Evolutionary conservation across 2,329 filamentous ascomycete species (phyloP), one percentile per base, ranked within the genome.

Genomic region (Colletotrichum aenigma): DNA sequence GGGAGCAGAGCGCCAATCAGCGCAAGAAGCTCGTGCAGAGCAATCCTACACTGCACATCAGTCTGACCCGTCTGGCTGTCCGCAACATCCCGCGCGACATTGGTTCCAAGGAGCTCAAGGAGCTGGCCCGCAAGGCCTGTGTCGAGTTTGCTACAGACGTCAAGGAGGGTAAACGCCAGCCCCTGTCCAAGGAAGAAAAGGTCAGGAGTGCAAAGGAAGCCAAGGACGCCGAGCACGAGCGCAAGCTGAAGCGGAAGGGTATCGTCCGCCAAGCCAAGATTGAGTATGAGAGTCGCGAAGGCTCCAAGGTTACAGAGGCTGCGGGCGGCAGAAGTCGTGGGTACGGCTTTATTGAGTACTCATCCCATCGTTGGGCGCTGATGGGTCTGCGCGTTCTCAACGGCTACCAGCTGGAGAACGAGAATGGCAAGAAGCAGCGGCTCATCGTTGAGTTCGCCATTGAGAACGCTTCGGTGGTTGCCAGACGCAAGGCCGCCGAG

Each of bases 301-400:
- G 97, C 61, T 92, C 92, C 81, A 98, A 98, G 87, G 92, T 98
- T 16, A 86, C 90, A 10, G 96, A 98, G 85, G 89, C 91, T 58
- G 92, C 89, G 66, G 95, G 94, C 9, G 96, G 96, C 62, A 91
- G 94, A 82, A 97, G 94, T 83, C 92, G 96, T 83, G 97, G 97
- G 7, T 99, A 99, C 83, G 97, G 97, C 15, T 99, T 99, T 87
- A 94, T 99, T 79, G 97, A 99, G 86, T 99, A 98, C 85, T 94
- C 93, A 78, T 97, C 95, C 34, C 97, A 99, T 82, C 94, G 97
- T 66, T 96, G 94, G 89, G 97, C 97, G 16, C 89, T 99, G 52
- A 98, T 98, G 95, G 97, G 95, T 28, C 88, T 99, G 77, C 91
- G 97, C 62, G 98, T 95, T 93, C 89, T 99, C 73, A 99, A 99